These are phyloP conservation scores for Porodaedalea pini DNA, from an alignment of 1,284 basidiomycete genomes.

Conservation along the genomic window DNA sequence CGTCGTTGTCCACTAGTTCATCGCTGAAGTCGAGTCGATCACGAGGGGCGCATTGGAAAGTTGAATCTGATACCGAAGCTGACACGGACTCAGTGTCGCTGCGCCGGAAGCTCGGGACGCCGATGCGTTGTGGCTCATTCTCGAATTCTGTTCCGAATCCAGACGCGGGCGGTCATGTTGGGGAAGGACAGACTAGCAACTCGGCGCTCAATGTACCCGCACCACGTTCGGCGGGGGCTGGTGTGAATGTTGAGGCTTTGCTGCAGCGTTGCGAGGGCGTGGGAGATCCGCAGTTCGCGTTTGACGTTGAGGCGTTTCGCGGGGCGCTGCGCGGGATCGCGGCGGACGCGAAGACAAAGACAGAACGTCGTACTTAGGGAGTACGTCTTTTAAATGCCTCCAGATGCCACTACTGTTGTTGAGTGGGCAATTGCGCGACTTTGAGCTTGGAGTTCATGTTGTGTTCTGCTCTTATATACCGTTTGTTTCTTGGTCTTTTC, in stretches of 20 bases:
- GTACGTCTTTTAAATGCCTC: no score
- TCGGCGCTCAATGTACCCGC: neutral
- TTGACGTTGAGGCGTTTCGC: slow-evolving; percentile 21
- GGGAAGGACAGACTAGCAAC: neutral
- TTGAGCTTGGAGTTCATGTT: no score
- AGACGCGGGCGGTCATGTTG: neutral
- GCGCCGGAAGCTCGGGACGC: slow-evolving; percentile 15
- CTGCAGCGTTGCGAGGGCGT: slow-evolving; percentile 15
- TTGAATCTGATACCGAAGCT: slow-evolving; percentile 8
- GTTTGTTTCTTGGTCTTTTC: no score
- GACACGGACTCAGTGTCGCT: slow-evolving; percentile 8
- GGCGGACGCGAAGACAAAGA: neutral
- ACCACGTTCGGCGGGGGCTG: neutral
- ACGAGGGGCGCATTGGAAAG: neutral
- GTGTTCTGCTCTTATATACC: no score
- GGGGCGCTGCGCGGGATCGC: slow-evolving; percentile 16
- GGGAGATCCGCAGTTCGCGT: slow-evolving; percentile 14
- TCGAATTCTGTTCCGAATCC: neutral
- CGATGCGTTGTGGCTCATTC: slow-evolving; percentile 17
- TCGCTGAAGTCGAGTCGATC: neutral
- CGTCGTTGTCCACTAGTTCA: neutral
- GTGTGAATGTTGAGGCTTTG: slow-evolving; percentile 5
- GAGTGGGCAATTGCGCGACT: no score
- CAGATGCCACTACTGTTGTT: no score
- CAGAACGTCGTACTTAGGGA: no score